Evolutionary conservation across 768 basidiomycete genomes (phyloP), one percentile per base, ranked within the genome.

Genomic region (Russula abietina): DNA sequence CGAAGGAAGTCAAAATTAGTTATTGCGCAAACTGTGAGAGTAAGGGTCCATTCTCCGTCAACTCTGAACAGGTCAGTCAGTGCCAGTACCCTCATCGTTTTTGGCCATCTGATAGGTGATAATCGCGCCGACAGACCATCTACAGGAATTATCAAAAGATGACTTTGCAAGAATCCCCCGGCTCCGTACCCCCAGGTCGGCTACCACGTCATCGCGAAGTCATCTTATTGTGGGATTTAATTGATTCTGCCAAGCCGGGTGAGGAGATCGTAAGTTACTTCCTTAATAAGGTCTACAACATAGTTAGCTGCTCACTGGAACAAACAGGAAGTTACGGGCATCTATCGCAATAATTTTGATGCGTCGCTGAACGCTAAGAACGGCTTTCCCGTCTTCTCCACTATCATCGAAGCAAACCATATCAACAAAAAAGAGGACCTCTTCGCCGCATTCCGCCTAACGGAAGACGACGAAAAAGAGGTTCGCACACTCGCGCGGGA

Each of bases 131-230:
- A 33, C 14, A 98, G 92, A 99, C 97, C 1, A 86, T 99, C 2
- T 99, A 98, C 73, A 83, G 97, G 59, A 99, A 99, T 74, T 98
- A 97, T 73, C 97, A 99, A 74, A 96, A 93, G 75, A 91, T 98
- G 93, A 98, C 95, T 7, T 75, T 99, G 48, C 97, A 99, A 72
- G 97, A 99, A 73, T 95, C 93, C 8, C 97, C 97, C 12, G 97
- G 97, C 3, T 93, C 92, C 3, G 97, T 99, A 0, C 97, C 97
- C 59, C 94, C 97, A 22, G 97, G 97, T 74, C 93, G 97, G 69
- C 80, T 98, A 8, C 97, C 97, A 4, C 82, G 97, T 55, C 97
- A 99, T 74, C 88, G 97, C 52, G 97, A 99, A 73, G 94, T 99
- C 30, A 85, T 99, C 64, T 81, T 98, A 1, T 80, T 99, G 14